A percentile compares a stretch with the other conserved stretches of the same genome.
These are phyloP conservation scores for Bipolaris cookei DNA, from an alignment of 2,329 filamentous ascomycete genomes.

Conservation along the genomic window DNA sequence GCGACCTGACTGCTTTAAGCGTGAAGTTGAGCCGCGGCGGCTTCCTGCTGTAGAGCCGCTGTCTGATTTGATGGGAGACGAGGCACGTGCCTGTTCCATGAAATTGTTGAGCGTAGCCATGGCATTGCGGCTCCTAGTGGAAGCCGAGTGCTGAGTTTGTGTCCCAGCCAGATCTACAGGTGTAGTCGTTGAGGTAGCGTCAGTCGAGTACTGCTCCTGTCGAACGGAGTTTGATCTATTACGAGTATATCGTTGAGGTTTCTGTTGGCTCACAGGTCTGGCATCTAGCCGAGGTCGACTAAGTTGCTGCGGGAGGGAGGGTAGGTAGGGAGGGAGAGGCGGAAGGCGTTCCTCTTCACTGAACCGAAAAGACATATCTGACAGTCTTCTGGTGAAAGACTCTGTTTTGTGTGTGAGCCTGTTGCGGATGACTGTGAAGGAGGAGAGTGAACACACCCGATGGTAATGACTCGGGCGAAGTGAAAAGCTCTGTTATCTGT, in stretches of 20 bases:
- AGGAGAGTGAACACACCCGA: neutral
- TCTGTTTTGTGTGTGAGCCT: constrained; percentile 3
- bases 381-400: neutral
- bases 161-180: constrained; percentile 17
- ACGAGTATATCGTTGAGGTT: constrained; percentile 8
- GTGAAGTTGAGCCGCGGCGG: constrained; percentile 27
- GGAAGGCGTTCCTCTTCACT: constrained; percentile 34
- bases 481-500: neutral
- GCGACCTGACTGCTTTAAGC: constrained; percentile 32
- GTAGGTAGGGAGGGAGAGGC: constrained; percentile 33
- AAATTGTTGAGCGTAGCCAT: constrained; percentile 34
- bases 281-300: constrained; percentile 18
- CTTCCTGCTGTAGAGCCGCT: constrained; percentile 21
- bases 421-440: neutral
- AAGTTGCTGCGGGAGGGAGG: constrained; percentile 14
- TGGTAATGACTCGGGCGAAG: neutral
- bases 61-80: constrained; percentile 33
- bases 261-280: constrained; percentile 20
- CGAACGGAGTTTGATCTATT: constrained; percentile 15
- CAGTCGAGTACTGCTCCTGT: constrained; percentile 8
- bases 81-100: constrained; percentile 29
- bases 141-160: constrained; percentile 23
- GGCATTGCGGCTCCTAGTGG: constrained; percentile 25
- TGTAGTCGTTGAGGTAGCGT: constrained; percentile 20
- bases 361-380: constrained; percentile 24